A percentile compares a stretch with the other conserved stretches of the same genome.
phyloP scores from a whole-genome alignment of 1,284 basidiomycete genomes.

The Flammula alnicola region DNA sequence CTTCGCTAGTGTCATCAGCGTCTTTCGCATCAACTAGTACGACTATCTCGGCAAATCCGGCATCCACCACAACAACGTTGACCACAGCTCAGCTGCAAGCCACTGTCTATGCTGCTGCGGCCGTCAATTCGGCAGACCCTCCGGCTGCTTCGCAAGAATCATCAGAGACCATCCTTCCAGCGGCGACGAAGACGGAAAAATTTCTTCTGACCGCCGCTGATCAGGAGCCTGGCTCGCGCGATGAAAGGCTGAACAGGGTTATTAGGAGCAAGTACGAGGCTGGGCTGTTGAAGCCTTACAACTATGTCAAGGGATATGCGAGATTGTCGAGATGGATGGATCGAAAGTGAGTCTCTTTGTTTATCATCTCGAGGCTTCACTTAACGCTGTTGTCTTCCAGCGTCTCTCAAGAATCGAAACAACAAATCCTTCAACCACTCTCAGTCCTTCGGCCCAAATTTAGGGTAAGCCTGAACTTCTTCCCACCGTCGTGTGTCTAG shows the following conservation, averaged over 20 bases:
- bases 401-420: constrained; percentile 87
- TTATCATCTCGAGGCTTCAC: constrained; percentile 5
- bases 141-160: constrained; percentile 14
- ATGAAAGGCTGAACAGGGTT: constrained; percentile 89
- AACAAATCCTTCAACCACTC: constrained; percentile 88
- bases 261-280: constrained; percentile 98
- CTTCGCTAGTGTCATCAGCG: constrained; percentile 53
- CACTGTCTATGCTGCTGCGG: constrained; percentile 16
- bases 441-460: constrained; percentile 94
- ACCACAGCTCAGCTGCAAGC: constrained; percentile 21
- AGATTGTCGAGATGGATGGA: constrained; percentile 95
- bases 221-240: constrained; percentile 89
- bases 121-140: constrained; percentile 13
- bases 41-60: constrained; percentile 19
- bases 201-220: constrained; percentile 96
- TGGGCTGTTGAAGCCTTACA: constrained; percentile 92
- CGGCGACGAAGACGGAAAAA: constrained; percentile 80
- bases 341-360: constrained; percentile 68
- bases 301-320: constrained; percentile 95
- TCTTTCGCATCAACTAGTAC: constrained; percentile 34
- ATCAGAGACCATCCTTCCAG: constrained; percentile 53
- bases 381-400: constrained; percentile 40
- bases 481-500: constrained; percentile 6
- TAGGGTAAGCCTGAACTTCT: constrained; percentile 53
- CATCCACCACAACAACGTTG: constrained; percentile 14